phyloP scores from a whole-genome alignment of 441 rosid species.

The Bruguiera hainesii region DNA sequence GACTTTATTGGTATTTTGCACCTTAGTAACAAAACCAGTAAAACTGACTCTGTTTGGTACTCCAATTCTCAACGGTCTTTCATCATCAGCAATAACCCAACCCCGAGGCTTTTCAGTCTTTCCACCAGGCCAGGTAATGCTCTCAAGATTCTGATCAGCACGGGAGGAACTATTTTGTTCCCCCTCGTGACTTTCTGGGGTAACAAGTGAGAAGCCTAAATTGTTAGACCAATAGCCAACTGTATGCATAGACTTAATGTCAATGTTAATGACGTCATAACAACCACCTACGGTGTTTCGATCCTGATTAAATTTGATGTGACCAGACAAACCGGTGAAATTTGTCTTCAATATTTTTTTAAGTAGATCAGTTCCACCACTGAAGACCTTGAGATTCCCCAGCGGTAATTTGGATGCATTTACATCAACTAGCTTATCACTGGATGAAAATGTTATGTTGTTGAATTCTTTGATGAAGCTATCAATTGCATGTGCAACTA shows the following conservation, averaged over 20 bases:
- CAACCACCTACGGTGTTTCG: conserved; percentile 45
- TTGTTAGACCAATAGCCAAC: conserved; percentile 71
- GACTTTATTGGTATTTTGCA: conserved; percentile 39
- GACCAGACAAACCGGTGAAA: conserved; percentile 77
- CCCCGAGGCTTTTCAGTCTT: conserved; percentile 66
- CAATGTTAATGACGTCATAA: conserved; percentile 73
- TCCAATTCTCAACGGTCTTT: conserved; percentile 66
- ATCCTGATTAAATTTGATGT: conserved; percentile 48
- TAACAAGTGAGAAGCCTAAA: conserved; percentile 51
- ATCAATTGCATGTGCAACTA: conserved; percentile 58
- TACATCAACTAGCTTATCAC: conserved; percentile 26
- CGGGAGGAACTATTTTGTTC: conserved; percentile 23
- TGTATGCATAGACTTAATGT: conserved; percentile 32
- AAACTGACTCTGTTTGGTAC: conserved; percentile 79
- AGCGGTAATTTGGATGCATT: conserved; percentile 35
- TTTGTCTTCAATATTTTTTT: conserved; percentile 48
- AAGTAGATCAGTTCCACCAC: conserved; percentile 51
- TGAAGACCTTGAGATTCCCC: conserved; percentile 53
- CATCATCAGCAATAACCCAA: conserved; percentile 65
- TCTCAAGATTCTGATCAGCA: conserved; percentile 44
- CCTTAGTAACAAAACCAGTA: conserved; percentile 60
- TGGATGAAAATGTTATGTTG: conserved; percentile 55
- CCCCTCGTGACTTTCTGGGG: conserved; percentile 37
- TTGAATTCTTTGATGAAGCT: conserved; percentile 41
- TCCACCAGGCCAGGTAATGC: conserved; percentile 88